Evolutionary conservation across 305 asterid genomes (phyloP).

Genomic region (Fraxinus latifolia): DNA sequence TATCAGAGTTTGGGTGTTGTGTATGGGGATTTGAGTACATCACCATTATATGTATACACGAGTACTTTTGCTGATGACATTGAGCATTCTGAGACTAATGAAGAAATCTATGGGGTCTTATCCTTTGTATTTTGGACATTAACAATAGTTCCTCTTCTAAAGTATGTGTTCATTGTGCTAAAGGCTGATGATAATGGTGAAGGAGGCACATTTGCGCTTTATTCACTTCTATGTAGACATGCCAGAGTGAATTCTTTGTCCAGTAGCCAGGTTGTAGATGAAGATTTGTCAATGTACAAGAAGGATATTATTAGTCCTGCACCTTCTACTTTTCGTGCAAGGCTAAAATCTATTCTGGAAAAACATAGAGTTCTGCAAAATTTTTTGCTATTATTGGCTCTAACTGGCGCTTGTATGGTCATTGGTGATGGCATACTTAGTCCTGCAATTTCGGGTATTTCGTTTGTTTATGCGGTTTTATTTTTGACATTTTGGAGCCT

Average conservation of each 20-base stretch:
- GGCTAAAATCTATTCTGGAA: slow-evolving; percentile 69
- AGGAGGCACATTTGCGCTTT: slow-evolving; percentile 96
- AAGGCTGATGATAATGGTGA: slow-evolving; percentile 97
- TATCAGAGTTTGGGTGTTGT: slow-evolving; percentile 94
- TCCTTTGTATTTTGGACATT: slow-evolving; percentile 87
- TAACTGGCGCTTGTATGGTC: slow-evolving; percentile 94
- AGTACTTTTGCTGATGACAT: slow-evolving; percentile 90
- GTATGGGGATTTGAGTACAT: slow-evolving; percentile 91
- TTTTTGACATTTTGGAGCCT: background rate
- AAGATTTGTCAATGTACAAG: slow-evolving; percentile 66
- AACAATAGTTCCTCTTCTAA: slow-evolving; percentile 70
- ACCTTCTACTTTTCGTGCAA: slow-evolving; percentile 49
- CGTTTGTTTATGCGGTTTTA: background rate
- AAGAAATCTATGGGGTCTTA: slow-evolving; percentile 77
- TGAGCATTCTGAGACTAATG: slow-evolving; percentile 74
- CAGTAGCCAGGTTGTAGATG: slow-evolving; percentile 72
- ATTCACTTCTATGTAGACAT: slow-evolving; percentile 84
- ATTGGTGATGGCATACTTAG: slow-evolving; percentile 91
- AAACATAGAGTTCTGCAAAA: slow-evolving; percentile 65
- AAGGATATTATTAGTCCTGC: slow-evolving; percentile 48
- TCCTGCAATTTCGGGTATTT: slow-evolving; percentile 77
- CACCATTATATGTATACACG: slow-evolving; percentile 85
- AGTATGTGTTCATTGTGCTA: slow-evolving; percentile 82
- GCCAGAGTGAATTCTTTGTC: slow-evolving; percentile 83
- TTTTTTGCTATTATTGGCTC: slow-evolving; percentile 68